Evolutionary conservation across 768 basidiomycete species (phyloP).

Genomic region (Tricholoma sp.): DNA sequence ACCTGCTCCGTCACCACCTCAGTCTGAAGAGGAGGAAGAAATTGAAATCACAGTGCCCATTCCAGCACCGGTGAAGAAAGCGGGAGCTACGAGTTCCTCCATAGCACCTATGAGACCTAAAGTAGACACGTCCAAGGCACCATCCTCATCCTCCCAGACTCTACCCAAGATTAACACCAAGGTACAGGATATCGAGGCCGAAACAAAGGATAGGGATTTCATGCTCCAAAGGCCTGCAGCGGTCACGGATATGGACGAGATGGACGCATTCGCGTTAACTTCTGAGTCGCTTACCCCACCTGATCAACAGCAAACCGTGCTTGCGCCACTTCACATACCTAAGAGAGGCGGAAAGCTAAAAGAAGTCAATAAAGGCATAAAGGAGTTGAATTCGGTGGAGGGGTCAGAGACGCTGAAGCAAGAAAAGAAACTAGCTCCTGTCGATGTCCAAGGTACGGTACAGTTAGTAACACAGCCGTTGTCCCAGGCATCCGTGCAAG

Average conservation of each 20-base stretch:
- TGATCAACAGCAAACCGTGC: not conserved
- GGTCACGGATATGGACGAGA: slow-evolving; percentile 1
- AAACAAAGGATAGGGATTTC: not conserved
- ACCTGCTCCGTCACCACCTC: slow-evolving; percentile 3
- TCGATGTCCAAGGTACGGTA: not conserved
- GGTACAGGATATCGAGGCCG: slow-evolving; percentile 5
- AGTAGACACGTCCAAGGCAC: slow-evolving; percentile 1
- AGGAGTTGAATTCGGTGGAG: slow-evolving; percentile 5
- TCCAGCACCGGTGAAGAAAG: not conserved
- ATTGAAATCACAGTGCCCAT: slow-evolving; percentile 5
- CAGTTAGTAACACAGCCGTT: not conserved
- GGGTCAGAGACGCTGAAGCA: not conserved
- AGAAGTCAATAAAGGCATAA: not conserved
- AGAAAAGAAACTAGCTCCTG: not conserved
- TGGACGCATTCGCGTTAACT: slow-evolving; percentile 1
- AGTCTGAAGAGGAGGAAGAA: slow-evolving; percentile 13
- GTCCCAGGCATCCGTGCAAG: slow-evolving; percentile 2
- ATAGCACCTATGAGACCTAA: not conserved
- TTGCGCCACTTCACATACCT: slow-evolving; percentile 7
- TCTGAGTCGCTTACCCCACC: not conserved
- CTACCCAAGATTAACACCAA: slow-evolving; percentile 13
- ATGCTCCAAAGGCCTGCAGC: not conserved
- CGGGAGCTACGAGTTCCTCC: not conserved
- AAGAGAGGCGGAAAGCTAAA: slow-evolving; percentile 8
- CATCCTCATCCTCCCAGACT: not conserved